phyloP scores from a whole-genome alignment of 179 eudicot species.

The Silene coronaria region DNA sequence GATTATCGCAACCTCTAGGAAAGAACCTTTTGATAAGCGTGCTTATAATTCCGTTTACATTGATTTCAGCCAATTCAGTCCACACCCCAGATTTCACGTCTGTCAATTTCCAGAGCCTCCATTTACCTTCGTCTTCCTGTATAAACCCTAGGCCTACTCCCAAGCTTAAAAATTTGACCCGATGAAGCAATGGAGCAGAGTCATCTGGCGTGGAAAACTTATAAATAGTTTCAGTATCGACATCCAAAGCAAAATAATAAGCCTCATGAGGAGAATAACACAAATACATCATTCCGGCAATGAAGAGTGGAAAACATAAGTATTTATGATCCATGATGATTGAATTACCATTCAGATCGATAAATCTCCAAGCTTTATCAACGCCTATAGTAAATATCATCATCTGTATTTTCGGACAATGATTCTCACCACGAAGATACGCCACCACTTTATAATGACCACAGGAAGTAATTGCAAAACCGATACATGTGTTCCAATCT shows the following conservation, averaged over 20 bases:
- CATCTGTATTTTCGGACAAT: too few species aligned
- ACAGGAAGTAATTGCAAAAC: neutral
- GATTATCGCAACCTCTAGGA: neutral
- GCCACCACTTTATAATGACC: neutral
- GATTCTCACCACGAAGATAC: too few species aligned
- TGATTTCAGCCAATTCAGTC: neutral
- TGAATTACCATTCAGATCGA: neutral
- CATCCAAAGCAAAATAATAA: neutral
- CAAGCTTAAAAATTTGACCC: neutral
- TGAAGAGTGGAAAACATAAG: neutral
- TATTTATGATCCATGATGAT: too few species aligned
- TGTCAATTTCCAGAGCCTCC: neutral
- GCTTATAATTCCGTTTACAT: neutral
- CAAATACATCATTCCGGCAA: too few species aligned
- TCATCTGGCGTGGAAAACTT: neutral
- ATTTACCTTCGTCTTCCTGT: neutral
- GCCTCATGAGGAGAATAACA: neutral
- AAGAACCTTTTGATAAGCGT: neutral
- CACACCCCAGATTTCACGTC: neutral
- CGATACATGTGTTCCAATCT: too few species aligned
- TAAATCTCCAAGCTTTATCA: constrained; percentile 1
- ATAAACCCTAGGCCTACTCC: neutral
- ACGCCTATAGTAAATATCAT: neutral
- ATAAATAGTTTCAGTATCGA: neutral
- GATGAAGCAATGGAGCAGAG: neutral